These are phyloP conservation scores for Boletellus emodensis DNA, from an alignment of 768 basidiomycete species.

Conservation along the genomic window DNA sequence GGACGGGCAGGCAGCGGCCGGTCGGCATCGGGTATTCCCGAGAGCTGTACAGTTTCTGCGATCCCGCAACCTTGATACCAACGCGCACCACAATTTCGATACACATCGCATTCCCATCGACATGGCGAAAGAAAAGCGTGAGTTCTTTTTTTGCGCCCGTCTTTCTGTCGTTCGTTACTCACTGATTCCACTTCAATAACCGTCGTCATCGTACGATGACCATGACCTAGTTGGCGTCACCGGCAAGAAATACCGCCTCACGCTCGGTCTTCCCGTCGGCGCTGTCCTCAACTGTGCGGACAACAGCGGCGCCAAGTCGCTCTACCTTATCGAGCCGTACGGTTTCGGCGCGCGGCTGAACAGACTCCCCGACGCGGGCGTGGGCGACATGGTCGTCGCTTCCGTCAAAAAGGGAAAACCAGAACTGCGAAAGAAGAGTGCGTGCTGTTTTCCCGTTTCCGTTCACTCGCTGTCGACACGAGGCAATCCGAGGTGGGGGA, in stretches of 20 bases:
- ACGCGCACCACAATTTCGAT: background rate
- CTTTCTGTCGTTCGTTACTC: too few relatives aligned
- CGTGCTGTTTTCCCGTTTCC: constrained; percentile 30
- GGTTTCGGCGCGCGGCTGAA: constrained; percentile 96
- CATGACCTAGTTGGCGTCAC: constrained; percentile 46
- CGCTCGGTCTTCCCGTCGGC: constrained; percentile 88
- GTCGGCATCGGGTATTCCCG: too few relatives aligned
- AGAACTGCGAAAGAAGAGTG: constrained; percentile 98
- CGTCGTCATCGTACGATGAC: constrained; percentile 7
- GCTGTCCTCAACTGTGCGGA: constrained; percentile 97
- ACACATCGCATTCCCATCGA: constrained; percentile 8
- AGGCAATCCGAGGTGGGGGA: too few relatives aligned
- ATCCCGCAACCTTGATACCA: constrained; percentile 24
- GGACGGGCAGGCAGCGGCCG: too few relatives aligned
- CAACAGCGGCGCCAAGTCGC: constrained; percentile 97
- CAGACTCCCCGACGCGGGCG: constrained; percentile 93
- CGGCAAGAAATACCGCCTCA: constrained; percentile 96
- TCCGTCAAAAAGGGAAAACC: constrained; percentile 99
- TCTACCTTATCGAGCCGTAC: constrained; percentile 92
- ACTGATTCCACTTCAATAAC: too few relatives aligned
- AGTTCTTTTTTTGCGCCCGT: too few relatives aligned
- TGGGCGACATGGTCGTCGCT: constrained; percentile 93
- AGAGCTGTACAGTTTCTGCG: constrained; percentile 15
- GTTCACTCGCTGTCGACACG: background rate
- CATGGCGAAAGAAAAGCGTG: constrained; percentile 28